Percentiles rank a stretch among this genome's conserved stretches.
Conservation (phyloP, 176 grass and related monocot species). For the Carex scoparia region DNA sequence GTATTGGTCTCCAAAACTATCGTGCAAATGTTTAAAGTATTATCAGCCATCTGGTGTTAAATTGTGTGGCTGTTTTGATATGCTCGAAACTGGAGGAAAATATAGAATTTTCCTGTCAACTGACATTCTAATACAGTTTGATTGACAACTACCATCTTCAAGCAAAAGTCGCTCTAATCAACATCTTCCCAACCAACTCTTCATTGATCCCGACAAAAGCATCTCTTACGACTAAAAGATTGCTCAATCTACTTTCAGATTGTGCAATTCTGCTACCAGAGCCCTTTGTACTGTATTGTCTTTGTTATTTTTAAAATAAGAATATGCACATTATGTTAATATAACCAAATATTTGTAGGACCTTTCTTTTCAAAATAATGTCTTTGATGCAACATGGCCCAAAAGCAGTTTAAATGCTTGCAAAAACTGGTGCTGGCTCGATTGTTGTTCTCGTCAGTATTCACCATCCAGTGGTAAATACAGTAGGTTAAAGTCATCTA, state of each 20-base stretch:
- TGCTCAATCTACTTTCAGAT: not conserved
- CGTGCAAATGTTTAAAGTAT: not conserved
- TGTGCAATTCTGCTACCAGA: not conserved
- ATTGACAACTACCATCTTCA: not conserved
- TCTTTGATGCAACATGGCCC: slow-evolving; percentile 24
- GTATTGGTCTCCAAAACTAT: not conserved
- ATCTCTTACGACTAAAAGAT: not conserved
- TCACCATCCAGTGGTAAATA: slow-evolving; percentile 11
- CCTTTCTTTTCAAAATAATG: slow-evolving; percentile 37
- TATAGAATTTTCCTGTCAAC: not conserved
- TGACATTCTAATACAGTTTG: not conserved
- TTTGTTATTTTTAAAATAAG: not conserved
- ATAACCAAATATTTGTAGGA: slow-evolving; percentile 26
- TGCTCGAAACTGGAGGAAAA: not conserved
- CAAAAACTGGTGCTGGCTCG: slow-evolving; percentile 32
- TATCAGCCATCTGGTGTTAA: not conserved
- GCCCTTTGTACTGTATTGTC: not conserved
- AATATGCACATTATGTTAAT: not conserved
- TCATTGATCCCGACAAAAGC: not conserved
- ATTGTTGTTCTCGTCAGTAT: slow-evolving; percentile 22
- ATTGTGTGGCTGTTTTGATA: not conserved
- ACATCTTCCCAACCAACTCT: not conserved
- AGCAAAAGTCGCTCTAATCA: not conserved
- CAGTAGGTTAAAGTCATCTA: not conserved
- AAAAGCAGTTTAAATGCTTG: slow-evolving; percentile 34